A percentile compares a stretch with the other conserved stretches of the same genome.
These are phyloP conservation scores for Logfia minima DNA, from an alignment of 129 eudicot species.

Conservation along the genomic window DNA sequence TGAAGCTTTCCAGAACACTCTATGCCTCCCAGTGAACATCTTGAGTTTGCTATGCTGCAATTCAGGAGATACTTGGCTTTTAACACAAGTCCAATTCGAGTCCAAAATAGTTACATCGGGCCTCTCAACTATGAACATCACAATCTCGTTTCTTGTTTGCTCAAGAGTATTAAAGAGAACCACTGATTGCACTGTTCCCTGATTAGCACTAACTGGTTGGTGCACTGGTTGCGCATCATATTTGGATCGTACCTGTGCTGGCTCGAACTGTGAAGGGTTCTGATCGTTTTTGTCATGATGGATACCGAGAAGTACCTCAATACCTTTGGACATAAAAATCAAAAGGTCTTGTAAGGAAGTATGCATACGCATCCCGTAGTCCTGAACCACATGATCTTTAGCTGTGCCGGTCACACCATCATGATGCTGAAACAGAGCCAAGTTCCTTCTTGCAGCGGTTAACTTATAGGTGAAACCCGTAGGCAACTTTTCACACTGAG, in stretches of 20 bases:
- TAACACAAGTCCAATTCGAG: conserved; percentile 94
- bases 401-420: conserved; percentile 99
- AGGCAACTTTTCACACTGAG: conserved; percentile 89
- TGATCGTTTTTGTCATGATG: conserved; percentile 78
- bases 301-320: conserved; percentile 77
- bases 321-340: conserved; percentile 91
- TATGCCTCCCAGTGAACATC: conserved; percentile 74
- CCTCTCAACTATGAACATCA: conserved; percentile 84
- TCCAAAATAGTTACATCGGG: conserved; percentile 91
- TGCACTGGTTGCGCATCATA: conserved; percentile 83
- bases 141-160: conserved; percentile 87
- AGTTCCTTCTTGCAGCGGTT: conserved; percentile 87
- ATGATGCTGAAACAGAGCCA: conserved; percentile 98
- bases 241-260: conserved; percentile 81
- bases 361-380: conserved; percentile 94
- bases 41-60: conserved; percentile 56
- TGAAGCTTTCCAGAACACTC: conserved; percentile 89
- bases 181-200: conserved; percentile 81
- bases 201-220: conserved; percentile 57
- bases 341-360: conserved; percentile 82
- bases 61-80: conserved; percentile 96
- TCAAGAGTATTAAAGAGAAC: conserved; percentile 81
- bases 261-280: conserved; percentile 68
- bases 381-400: conserved; percentile 94
- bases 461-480: conserved; percentile 74